phyloP scores from a whole-genome alignment of 331 rosid species.

The Malus hybrid region DNA sequence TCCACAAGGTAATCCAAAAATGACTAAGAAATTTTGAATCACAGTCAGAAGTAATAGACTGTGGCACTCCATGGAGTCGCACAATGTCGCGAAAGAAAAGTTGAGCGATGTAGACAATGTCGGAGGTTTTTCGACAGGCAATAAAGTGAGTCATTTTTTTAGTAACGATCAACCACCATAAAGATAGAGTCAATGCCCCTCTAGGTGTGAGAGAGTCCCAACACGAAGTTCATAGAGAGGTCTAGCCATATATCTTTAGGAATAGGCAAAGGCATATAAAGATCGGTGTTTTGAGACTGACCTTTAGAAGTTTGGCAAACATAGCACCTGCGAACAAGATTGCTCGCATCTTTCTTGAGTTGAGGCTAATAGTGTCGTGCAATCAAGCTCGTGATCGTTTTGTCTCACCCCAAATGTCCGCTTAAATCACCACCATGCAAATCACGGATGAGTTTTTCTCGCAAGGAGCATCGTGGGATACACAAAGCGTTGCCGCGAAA shows the following conservation, averaged over 20 bases:
- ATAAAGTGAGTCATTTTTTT: too few relatives aligned
- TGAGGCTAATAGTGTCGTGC: not conserved
- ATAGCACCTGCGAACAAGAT: not conserved
- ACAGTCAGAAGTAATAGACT: too few relatives aligned
- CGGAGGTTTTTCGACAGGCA: too few relatives aligned
- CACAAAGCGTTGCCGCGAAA: not conserved
- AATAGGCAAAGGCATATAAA: not conserved
- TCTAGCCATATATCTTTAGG: not conserved
- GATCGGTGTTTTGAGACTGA: not conserved
- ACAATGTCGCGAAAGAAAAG: too few relatives aligned
- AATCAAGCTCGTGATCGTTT: not conserved
- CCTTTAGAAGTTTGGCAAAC: not conserved
- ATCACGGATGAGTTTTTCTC: not conserved
- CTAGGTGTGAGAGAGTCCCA: too few relatives aligned
- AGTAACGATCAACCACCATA: too few relatives aligned
- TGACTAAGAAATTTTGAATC: too few relatives aligned
- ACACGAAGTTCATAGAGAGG: not conserved
- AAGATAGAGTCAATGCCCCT: too few relatives aligned
- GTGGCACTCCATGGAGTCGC: too few relatives aligned
- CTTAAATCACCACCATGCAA: not conserved
- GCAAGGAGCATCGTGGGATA: not conserved
- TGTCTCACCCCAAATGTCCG: not conserved
- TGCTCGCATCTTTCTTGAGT: not conserved
- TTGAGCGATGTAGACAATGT: too few relatives aligned
- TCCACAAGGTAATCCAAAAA: too few relatives aligned